These are phyloP conservation scores for Nymphaea colorata DNA, from an alignment of 164 flowering plant species.

Conservation along the genomic window DNA sequence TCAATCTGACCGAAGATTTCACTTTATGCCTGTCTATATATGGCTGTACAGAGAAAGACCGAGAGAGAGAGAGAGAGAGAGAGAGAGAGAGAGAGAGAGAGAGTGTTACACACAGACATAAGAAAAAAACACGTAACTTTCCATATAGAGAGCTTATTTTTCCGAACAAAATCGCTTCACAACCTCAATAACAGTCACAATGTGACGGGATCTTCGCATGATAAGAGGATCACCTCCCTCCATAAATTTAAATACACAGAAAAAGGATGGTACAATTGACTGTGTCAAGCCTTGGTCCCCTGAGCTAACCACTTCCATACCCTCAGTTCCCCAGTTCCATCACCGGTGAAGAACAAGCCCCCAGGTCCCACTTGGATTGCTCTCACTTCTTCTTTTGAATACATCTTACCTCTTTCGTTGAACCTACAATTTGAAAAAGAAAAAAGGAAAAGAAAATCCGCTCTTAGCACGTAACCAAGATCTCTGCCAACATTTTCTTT, in stretches of 20 bases:
- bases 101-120: background rate
- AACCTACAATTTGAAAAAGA: conserved; percentile 31
- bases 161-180: background rate
- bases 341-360: conserved; percentile 81
- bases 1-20: too few species aligned
- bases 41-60: too few species aligned
- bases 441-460: background rate
- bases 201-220: background rate
- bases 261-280: background rate
- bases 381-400: conserved; percentile 56
- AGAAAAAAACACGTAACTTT: background rate
- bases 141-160: too few species aligned
- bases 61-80: background rate
- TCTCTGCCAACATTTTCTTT: background rate
- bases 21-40: too few species aligned
- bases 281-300: background rate
- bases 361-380: conserved; percentile 72
- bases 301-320: conserved; percentile 54
- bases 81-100: background rate
- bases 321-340: conserved; percentile 67
- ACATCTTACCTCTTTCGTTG: conserved; percentile 61
- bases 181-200: background rate
- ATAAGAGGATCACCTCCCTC: background rate
- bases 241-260: background rate
- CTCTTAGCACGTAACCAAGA: background rate